Evolutionary conservation across 176 grass and related monocot genomes (phyloP).

Genomic region (Cenchrus fungigraminus): DNA sequence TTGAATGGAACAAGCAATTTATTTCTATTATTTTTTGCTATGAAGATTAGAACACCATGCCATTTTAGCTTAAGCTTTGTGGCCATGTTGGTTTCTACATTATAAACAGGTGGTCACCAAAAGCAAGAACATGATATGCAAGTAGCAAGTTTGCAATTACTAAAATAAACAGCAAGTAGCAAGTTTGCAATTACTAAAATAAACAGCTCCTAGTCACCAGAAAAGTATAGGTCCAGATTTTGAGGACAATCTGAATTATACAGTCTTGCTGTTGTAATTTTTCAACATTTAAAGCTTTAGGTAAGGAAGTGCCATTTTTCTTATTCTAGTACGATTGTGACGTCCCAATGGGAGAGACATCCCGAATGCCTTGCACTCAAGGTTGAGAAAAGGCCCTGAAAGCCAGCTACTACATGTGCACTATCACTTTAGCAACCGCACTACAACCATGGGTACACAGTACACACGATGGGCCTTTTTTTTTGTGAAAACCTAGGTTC

Average conservation of each 20-base stretch:
- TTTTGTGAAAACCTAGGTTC: neutral
- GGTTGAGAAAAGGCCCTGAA: neutral
- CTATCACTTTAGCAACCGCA: neutral
- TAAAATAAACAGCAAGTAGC: too few relatives aligned
- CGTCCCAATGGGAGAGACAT: neutral
- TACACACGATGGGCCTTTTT: neutral
- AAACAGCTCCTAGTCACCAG: too few relatives aligned
- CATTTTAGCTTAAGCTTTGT: slow-evolving; percentile 26
- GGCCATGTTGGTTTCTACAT: neutral
- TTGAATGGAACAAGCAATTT: slow-evolving; percentile 28
- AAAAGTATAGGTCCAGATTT: too few relatives aligned
- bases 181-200: too few relatives aligned
- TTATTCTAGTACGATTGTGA: slow-evolving; percentile 1
- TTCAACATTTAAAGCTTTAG: neutral
- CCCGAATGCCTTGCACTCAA: neutral
- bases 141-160: neutral
- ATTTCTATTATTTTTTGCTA: neutral
- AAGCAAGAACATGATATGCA: slow-evolving; percentile 1
- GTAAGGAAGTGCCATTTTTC: neutral
- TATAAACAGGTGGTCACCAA: neutral
- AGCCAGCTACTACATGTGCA: neutral
- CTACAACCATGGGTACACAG: neutral
- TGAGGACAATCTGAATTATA: slow-evolving; percentile 2
- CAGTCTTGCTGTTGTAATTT: neutral
- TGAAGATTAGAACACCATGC: neutral